Evolutionary conservation across 164 flowering plant species (phyloP).

Genomic region (Umbilicus rupestris): DNA sequence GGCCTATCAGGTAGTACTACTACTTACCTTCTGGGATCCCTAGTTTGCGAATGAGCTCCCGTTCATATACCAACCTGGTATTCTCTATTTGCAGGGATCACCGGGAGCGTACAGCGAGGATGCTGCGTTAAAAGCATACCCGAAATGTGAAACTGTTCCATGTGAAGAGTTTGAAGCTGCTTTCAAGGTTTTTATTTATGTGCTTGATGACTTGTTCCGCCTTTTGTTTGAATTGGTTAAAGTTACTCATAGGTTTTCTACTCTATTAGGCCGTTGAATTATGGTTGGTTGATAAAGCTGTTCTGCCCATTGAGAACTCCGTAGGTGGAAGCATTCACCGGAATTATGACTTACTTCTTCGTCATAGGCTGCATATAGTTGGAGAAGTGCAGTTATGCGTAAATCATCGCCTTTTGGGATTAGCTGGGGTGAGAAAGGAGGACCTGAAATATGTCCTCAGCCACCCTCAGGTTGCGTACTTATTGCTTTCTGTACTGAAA

Average conservation of each 20-base stretch:
- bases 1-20: conserved; percentile 7
- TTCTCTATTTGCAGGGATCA: conserved; percentile 28
- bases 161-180: conserved; percentile 60
- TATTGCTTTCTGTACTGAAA: background rate
- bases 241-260: background rate
- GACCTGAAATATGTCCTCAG: conserved; percentile 50
- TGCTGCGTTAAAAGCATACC: conserved; percentile 63
- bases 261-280: conserved; percentile 65
- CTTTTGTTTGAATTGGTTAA: background rate
- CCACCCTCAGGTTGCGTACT: conserved; percentile 49
- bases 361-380: conserved; percentile 63
- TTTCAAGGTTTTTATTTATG: conserved; percentile 37
- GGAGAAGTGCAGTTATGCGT: conserved; percentile 57
- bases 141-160: conserved; percentile 55
- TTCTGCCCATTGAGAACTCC: conserved; percentile 61
- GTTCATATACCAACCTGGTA: background rate
- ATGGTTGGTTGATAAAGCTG: conserved; percentile 65
- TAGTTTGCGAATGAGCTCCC: background rate
- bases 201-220: background rate
- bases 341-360: conserved; percentile 59
- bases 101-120: conserved; percentile 64
- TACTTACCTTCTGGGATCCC: conserved; percentile 9
- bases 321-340: conserved; percentile 68
- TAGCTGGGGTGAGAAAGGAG: conserved; percentile 47
- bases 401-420: conserved; percentile 51